phyloP scores from a whole-genome alignment of 108 stramenopile species.

The Skeletonema menzelii region DNA sequence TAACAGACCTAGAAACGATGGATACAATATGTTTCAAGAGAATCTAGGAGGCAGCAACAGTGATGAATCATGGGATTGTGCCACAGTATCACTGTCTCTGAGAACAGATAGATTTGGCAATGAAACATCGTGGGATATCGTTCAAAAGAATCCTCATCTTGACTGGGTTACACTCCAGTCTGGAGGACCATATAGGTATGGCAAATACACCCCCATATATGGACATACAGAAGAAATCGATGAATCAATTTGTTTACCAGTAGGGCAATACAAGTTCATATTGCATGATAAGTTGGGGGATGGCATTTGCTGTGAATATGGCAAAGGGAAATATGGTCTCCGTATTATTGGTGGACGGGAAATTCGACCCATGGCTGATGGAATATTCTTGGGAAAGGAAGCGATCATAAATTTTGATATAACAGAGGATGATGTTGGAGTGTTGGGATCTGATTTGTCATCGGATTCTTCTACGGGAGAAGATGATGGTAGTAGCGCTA shows the following conservation, averaged over 20 bases:
- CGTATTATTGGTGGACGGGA: background rate
- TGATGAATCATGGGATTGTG: background rate
- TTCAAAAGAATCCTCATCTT: background rate
- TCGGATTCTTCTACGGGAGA: background rate
- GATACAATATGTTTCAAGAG: background rate
- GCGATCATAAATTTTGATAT: background rate
- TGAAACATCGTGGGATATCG: slow-evolving; percentile 1
- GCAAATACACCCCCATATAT: background rate
- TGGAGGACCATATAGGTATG: background rate
- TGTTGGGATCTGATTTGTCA: background rate
- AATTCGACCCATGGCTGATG: background rate
- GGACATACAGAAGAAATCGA: background rate
- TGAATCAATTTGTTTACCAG: background rate
- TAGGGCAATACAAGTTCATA: slow-evolving; percentile 1
- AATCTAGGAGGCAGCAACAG: background rate
- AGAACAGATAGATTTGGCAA: background rate
- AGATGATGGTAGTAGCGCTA: background rate
- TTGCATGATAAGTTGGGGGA: slow-evolving; percentile 5
- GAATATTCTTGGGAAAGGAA: background rate
- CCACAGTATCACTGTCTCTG: background rate
- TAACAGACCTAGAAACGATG: background rate
- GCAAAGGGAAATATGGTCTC: background rate
- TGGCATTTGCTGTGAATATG: background rate
- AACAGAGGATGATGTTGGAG: background rate
- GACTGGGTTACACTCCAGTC: no score